Conservation (phyloP, 108 stramenopile genomes). For the Fragilariopsis cylindrus region DNA sequence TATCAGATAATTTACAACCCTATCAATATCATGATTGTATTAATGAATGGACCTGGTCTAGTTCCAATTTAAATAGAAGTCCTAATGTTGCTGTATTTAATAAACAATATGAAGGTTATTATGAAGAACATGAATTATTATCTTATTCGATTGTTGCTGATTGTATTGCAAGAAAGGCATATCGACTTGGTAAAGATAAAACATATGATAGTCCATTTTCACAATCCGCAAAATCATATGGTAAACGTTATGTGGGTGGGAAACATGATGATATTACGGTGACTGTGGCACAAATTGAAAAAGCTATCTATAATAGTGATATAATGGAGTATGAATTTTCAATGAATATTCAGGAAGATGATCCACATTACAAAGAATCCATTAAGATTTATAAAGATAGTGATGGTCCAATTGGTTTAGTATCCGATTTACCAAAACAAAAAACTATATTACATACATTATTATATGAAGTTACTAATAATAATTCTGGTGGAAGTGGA, state of each 20-base stretch:
- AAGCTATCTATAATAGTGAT: neutral
- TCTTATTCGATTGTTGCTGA: slow-evolving; percentile 18
- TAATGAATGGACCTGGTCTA: neutral
- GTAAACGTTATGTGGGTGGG: slow-evolving; percentile 24
- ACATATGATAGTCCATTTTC: slow-evolving; percentile 29
- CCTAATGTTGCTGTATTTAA: neutral
- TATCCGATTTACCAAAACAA: slow-evolving; percentile 2
- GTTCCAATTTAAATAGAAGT: too few relatives aligned
- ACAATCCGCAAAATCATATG: slow-evolving; percentile 20
- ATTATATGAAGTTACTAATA: too few relatives aligned
- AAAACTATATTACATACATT: too few relatives aligned
- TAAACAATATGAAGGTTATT: neutral
- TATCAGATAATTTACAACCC: slow-evolving; percentile 30
- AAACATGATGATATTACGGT: slow-evolving; percentile 43
- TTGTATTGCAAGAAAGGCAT: slow-evolving; percentile 31
- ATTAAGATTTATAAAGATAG: slow-evolving; percentile 28
- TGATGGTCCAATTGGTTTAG: slow-evolving; percentile 11
- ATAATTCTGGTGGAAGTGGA: too few relatives aligned
- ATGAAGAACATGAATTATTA: neutral
- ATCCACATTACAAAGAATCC: slow-evolving; percentile 25
- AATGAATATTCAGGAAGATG: neutral
- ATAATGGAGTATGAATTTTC: too few relatives aligned
- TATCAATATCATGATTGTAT: slow-evolving; percentile 26
- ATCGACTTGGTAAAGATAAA: slow-evolving; percentile 27
- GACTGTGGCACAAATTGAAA: slow-evolving; percentile 23